Evolutionary conservation across 306 rosid species (phyloP).

Genomic region (Carpinus fangiana): DNA sequence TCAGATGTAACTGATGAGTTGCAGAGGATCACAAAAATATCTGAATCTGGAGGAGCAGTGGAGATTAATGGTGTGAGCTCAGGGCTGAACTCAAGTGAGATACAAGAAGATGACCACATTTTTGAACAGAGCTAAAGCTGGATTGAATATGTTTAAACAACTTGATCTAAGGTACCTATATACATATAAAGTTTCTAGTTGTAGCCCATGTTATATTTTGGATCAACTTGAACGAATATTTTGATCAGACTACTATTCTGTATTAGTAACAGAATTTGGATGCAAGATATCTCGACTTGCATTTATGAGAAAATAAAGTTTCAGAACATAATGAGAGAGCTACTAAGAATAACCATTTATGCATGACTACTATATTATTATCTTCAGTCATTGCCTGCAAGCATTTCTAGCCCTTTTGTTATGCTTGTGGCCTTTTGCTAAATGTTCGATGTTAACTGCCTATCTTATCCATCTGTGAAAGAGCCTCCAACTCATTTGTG

Average conservation of each 20-base stretch:
- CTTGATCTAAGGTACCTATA: not conserved
- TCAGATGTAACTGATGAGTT: conserved; percentile 55
- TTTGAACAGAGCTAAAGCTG: not conserved
- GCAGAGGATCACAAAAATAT: conserved; percentile 41
- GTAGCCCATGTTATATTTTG: not conserved
- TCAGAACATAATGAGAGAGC: not conserved
- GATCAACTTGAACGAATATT: not conserved
- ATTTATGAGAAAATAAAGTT: conserved; percentile 17
- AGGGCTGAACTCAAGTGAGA: conserved; percentile 48
- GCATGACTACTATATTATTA: not conserved
- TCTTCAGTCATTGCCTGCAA: not conserved
- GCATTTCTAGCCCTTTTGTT: not conserved
- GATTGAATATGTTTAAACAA: not conserved
- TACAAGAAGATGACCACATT: conserved; percentile 42
- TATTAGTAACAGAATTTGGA: conserved; percentile 13
- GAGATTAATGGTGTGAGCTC: conserved; percentile 33
- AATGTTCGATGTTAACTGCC: not conserved
- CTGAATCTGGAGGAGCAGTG: conserved; percentile 58
- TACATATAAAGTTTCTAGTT: conserved; percentile 6
- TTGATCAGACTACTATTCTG: not conserved
- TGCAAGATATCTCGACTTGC: conserved; percentile 1
- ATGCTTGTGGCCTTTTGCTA: not conserved
- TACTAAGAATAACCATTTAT: too few species aligned
- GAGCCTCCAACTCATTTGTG: too few species aligned
- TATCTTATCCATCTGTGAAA: not conserved